Evolutionary conservation across 225 moss, liverwort and hornwort species (phyloP).

Genomic region (Polytrichum commune): DNA sequence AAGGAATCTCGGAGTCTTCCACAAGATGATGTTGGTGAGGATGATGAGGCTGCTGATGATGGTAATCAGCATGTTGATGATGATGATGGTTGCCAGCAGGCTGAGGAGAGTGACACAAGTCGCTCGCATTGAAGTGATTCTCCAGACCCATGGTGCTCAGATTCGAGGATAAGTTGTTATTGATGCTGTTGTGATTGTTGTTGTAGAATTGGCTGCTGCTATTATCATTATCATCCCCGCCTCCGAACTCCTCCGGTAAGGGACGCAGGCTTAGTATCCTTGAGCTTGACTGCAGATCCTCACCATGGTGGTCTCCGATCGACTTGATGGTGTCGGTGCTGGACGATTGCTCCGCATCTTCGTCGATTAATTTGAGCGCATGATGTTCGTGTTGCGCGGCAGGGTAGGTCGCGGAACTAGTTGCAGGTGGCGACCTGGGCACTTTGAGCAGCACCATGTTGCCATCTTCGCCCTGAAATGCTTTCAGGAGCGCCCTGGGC

Average conservation of each 20-base stretch:
- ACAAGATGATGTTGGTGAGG: no score
- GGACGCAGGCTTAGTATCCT: conserved; percentile 11
- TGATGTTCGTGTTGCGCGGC: neutral
- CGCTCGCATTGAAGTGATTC: neutral
- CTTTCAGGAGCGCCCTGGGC: conserved; percentile 24
- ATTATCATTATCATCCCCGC: conserved; percentile 37
- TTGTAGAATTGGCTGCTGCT: neutral
- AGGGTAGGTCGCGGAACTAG: neutral
- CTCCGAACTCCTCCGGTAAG: conserved; percentile 28
- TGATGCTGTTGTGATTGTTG: neutral
- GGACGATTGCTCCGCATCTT: conserved; percentile 13
- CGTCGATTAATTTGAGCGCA: conserved; percentile 8
- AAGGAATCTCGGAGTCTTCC: no score
- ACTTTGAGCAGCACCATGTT: conserved; percentile 9
- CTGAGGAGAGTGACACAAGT: neutral
- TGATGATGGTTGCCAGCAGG: neutral
- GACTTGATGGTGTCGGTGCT: conserved; percentile 34
- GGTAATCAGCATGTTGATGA: no score
- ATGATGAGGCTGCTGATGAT: no score
- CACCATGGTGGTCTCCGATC: neutral
- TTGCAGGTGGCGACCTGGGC: neutral
- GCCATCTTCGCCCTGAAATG: conserved; percentile 29
- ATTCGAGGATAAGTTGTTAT: neutral
- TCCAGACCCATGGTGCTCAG: neutral
- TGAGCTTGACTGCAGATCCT: neutral